Evolutionary conservation across 1,139 yeast species (phyloP), one percentile per base, ranked within the genome.

Genomic region (Blastobotrys aristatus): DNA sequence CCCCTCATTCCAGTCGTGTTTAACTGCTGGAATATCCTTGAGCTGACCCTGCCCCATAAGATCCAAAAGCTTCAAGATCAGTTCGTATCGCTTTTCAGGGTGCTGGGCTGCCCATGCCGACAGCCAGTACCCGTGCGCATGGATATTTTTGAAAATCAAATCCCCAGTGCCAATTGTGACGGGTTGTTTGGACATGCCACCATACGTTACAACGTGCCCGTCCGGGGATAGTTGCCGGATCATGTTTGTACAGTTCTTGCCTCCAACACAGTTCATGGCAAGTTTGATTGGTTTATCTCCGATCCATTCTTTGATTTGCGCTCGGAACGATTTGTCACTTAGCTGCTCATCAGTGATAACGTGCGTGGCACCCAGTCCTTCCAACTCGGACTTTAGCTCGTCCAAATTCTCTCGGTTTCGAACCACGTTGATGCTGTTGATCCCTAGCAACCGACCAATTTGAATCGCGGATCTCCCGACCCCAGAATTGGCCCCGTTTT

Each of bases 171-270:
- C 97, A 50, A 92, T 68, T 16, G 80, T 77, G 22, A 94, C 94
- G 2, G 98, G 98, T 68, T 88, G 92, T 73, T 82, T 82, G 4
- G 97, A 87, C 98, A 92, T 92, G 43, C 96, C 98, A 26, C 99
- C 99, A 63, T 92, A 92, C 0, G 98, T 89, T 59, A 86, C 80
- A 74, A 92, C 73, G 54, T 84, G 74, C 1, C 80, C 81, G 27
- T 89, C 87, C 53, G 79, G 75, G 18, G 69, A 63, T 53, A 92
- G 74, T 63, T 89, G 89, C 56, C 96, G 76, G 7, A 96, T 92
- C 57, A 92, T 73, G 38, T 83, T 82, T 1, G 95, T 75, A 36
- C 89, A 77, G 34, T 88, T 82, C 55, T 84, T 77, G 27, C 98
- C 98, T 45, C 98, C 97, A 40, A 92, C 94, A 61, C 96, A 87